A percentile compares a stretch with the other conserved stretches of the same genome.
Conservation (phyloP, 208 protist genomes). For the Vickermania spadyakhi region DNA sequence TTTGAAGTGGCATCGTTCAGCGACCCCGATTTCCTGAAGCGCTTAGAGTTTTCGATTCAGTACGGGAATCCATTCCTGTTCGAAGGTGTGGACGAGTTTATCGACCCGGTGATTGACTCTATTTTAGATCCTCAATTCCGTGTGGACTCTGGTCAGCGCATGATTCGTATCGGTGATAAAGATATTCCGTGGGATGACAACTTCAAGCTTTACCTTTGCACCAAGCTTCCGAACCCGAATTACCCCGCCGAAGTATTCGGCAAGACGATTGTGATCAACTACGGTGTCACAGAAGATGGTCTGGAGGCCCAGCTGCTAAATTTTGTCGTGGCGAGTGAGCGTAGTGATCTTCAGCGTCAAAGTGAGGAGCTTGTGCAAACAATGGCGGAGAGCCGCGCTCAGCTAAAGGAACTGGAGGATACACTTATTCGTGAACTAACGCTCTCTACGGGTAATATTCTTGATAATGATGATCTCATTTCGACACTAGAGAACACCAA, state of each 20-base stretch:
- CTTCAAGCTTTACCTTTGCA: slow-evolving; percentile 97
- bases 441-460: slow-evolving; percentile 94
- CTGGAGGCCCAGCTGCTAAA: slow-evolving; percentile 98
- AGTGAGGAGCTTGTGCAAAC: slow-evolving; percentile 94
- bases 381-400: slow-evolving; percentile 94
- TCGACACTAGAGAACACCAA: slow-evolving; percentile 98
- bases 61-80: slow-evolving; percentile 98
- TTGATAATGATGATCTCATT: slow-evolving; percentile 98
- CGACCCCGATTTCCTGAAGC: slow-evolving; percentile 95
- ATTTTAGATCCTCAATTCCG: slow-evolving; percentile 97
- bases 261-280: slow-evolving; percentile 98
- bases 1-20: slow-evolving; percentile 95
- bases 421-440: slow-evolving; percentile 96
- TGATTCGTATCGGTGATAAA: slow-evolving; percentile 94
- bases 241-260: slow-evolving; percentile 97
- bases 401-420: slow-evolving; percentile 97
- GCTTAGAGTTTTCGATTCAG: slow-evolving; percentile 96
- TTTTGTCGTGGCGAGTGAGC: slow-evolving; percentile 96
- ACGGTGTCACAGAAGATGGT: slow-evolving; percentile 96
- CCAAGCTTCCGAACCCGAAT: slow-evolving; percentile 97
- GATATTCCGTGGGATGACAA: slow-evolving; percentile 97
- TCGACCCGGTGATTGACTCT: slow-evolving; percentile 98
- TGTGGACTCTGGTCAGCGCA: slow-evolving; percentile 63
- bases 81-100: slow-evolving; percentile 97
- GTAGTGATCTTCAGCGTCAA: slow-evolving; percentile 94